These are phyloP conservation scores for Luffa acutangula DNA, from an alignment of 306 rosid genomes.

Conservation along the genomic window DNA sequence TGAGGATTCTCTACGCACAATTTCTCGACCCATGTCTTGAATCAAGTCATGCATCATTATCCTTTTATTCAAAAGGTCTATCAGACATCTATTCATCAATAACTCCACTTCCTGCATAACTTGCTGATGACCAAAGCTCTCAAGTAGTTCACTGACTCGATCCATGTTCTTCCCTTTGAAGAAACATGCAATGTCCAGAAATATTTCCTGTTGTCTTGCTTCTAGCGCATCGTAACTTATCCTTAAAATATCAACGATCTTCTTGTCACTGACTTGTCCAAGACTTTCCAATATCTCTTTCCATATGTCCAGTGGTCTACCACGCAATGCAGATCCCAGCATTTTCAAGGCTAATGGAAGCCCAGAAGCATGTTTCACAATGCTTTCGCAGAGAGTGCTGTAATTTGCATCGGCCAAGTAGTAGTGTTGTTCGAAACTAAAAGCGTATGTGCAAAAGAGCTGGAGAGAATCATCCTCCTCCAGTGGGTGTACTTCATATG, in stretches of 20 bases:
- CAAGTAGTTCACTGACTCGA: not conserved
- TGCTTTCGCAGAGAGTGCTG: not conserved
- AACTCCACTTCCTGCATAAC: not conserved
- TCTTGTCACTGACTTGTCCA: not conserved
- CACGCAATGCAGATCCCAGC: not conserved
- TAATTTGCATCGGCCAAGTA: not conserved
- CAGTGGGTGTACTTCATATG: not conserved
- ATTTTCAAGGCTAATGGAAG: conserved; percentile 1
- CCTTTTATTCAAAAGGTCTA: not conserved
- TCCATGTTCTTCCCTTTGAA: not conserved
- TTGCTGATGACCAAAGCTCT: not conserved
- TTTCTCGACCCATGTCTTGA: not conserved
- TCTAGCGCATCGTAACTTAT: not conserved
- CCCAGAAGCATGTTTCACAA: not conserved
- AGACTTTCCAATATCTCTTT: not conserved
- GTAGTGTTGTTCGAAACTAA: not conserved
- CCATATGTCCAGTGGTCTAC: not conserved
- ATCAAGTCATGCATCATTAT: conserved; percentile 14
- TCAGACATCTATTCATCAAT: not conserved
- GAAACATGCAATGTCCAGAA: conserved; percentile 9
- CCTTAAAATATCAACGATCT: not conserved
- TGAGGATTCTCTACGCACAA: not conserved
- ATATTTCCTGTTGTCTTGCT: not conserved
- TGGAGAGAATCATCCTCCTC: not conserved
- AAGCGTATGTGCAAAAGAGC: not conserved